These are phyloP conservation scores for Trifolium pratense DNA, from an alignment of 306 rosid genomes.

Conservation along the genomic window DNA sequence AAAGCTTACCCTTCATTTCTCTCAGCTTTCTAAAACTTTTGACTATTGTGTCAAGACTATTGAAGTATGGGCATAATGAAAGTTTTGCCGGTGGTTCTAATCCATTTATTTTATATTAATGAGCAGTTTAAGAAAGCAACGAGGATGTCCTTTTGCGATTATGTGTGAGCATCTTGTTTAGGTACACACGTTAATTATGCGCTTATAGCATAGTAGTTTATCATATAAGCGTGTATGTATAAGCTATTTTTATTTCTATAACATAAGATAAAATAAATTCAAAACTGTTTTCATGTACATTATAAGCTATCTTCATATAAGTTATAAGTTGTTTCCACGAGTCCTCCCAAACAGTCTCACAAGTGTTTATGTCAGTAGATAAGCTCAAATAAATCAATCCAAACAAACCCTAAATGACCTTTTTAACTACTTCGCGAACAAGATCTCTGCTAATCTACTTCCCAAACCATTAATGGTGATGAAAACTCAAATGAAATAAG, in stretches of 20 bases:
- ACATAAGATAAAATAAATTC: background rate
- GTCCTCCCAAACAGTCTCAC: background rate
- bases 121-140: constrained; percentile 27
- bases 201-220: background rate
- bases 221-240: background rate
- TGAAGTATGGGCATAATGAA: background rate
- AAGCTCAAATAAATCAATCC: too few species aligned
- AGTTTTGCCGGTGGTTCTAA: background rate
- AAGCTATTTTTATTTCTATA: background rate
- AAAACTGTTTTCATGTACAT: background rate
- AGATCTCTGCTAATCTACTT: too few species aligned
- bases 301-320: background rate
- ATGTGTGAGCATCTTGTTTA: background rate
- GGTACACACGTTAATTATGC: background rate
- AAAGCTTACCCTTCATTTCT: constrained; percentile 4
- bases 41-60: background rate
- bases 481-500: too few species aligned
- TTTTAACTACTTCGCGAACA: too few species aligned
- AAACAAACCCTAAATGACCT: too few species aligned
- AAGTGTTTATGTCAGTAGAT: too few species aligned
- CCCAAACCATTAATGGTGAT: too few species aligned
- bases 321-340: background rate
- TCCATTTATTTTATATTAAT: constrained; percentile 7
- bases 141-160: background rate
- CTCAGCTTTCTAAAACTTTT: constrained; percentile 7